phyloP scores from a whole-genome alignment of 2,329 filamentous ascomycete genomes.

The Xylariales sp. region DNA sequence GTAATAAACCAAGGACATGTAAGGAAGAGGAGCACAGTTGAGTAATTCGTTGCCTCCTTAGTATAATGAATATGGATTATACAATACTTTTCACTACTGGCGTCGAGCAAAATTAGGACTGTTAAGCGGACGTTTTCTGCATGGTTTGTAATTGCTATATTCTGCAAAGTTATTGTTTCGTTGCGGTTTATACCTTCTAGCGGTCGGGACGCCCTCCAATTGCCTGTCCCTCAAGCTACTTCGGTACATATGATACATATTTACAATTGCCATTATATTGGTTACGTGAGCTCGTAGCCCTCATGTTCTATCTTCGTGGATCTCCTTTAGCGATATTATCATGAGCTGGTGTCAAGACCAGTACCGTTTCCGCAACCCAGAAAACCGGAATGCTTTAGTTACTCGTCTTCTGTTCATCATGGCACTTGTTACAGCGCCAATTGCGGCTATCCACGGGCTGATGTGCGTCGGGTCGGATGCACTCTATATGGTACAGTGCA shows the following conservation, averaged over 20 bases:
- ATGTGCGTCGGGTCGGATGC: slow-evolving; percentile 54
- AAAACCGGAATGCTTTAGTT: slow-evolving; percentile 4
- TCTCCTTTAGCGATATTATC: background rate
- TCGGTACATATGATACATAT: slow-evolving; percentile 30
- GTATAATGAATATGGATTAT: no score
- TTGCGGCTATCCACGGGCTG: slow-evolving; percentile 52
- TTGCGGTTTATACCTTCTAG: slow-evolving; percentile 6
- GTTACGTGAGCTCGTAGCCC: slow-evolving; percentile 3
- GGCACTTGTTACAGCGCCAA: slow-evolving; percentile 61
- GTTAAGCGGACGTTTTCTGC: background rate
- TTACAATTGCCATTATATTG: slow-evolving; percentile 20
- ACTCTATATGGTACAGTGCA: slow-evolving; percentile 62
- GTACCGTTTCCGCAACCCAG: slow-evolving; percentile 7
- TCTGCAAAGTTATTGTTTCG: slow-evolving; percentile 9
- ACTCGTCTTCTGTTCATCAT: slow-evolving; percentile 25
- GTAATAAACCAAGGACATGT: background rate
- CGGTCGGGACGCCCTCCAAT: background rate
- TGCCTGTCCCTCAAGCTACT: background rate
- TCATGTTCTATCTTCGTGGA: slow-evolving; percentile 12
- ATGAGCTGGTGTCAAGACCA: slow-evolving; percentile 7
- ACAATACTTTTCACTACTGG: background rate
- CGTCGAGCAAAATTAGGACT: background rate
- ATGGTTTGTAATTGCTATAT: slow-evolving; percentile 21
- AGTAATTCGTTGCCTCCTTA: background rate
- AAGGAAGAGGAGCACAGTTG: background rate